Conservation (phyloP, 163 green algal species). For the Chloromonas sp. region DNA sequence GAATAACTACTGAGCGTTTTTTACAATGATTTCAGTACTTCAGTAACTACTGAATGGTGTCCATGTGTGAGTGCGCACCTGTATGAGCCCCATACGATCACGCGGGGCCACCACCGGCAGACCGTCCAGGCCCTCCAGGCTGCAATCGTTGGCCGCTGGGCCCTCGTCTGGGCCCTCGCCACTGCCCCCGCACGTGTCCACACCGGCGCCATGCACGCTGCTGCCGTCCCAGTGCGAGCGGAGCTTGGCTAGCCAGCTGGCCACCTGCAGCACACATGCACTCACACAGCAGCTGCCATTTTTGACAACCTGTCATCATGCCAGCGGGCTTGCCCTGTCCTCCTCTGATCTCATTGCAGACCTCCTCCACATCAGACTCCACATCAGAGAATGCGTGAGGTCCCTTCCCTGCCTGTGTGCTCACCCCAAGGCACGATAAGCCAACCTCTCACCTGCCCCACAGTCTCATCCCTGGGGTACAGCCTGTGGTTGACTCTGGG, state of each 20-base stretch:
- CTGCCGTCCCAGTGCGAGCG: not conserved
- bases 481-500: not conserved
- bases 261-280: not conserved
- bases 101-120: not conserved
- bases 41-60: too few relatives aligned
- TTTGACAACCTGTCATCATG: not conserved
- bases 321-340: not conserved
- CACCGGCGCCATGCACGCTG: not conserved
- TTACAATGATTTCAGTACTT: too few relatives aligned
- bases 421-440: too few relatives aligned
- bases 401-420: too few relatives aligned
- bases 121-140: not conserved
- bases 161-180: not conserved
- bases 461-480: not conserved
- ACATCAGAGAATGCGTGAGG: not conserved
- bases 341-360: not conserved
- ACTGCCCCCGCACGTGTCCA: not conserved
- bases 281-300: not conserved
- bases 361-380: not conserved
- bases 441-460: not conserved
- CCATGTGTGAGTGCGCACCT: not conserved
- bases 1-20: too few relatives aligned
- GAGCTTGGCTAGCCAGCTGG: not conserved
- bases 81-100: not conserved
- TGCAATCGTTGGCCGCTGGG: not conserved